phyloP scores from a whole-genome alignment of 2,329 filamentous ascomycete genomes.

The Scedosporium dehoogii region DNA sequence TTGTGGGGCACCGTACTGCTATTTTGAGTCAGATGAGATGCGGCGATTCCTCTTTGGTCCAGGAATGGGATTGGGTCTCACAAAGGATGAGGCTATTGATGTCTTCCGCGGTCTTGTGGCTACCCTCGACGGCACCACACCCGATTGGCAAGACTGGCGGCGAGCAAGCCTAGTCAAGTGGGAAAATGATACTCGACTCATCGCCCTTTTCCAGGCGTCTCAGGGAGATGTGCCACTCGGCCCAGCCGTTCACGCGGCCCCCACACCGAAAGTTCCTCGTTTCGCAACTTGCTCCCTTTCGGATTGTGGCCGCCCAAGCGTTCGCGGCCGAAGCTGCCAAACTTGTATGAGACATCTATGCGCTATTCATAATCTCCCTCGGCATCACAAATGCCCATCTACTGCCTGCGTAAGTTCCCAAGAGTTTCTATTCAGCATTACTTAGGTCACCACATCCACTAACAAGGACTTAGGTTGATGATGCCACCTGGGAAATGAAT shows the following conservation, averaged over 20 bases:
- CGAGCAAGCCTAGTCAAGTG: not conserved
- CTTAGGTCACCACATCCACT: not conserved
- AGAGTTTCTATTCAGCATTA: not conserved
- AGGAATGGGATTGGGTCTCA: conserved; percentile 11
- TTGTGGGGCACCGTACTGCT: conserved; percentile 7
- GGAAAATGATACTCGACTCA: conserved; percentile 6
- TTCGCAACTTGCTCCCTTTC: not conserved
- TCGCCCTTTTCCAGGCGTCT: conserved; percentile 5
- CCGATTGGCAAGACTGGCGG: conserved; percentile 10
- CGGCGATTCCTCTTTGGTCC: conserved; percentile 13
- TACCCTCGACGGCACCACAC: conserved; percentile 8
- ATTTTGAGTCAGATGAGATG: conserved; percentile 12
- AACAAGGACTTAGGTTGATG: not conserved
- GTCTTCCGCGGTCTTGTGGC: conserved; percentile 11
- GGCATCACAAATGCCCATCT: not conserved
- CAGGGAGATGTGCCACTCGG: conserved; percentile 3
- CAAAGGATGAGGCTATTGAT: conserved; percentile 5
- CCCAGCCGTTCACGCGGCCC: not conserved
- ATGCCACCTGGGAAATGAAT: not conserved
- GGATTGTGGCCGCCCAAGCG: not conserved
- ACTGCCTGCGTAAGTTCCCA: not conserved
- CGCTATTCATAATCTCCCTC: not conserved
- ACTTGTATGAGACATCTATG: not conserved
- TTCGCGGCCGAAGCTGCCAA: not conserved
- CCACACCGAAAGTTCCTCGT: not conserved